Evolutionary conservation across 202 grass and related monocot species (phyloP).

Genomic region (Dendrocalamus latiflorus): DNA sequence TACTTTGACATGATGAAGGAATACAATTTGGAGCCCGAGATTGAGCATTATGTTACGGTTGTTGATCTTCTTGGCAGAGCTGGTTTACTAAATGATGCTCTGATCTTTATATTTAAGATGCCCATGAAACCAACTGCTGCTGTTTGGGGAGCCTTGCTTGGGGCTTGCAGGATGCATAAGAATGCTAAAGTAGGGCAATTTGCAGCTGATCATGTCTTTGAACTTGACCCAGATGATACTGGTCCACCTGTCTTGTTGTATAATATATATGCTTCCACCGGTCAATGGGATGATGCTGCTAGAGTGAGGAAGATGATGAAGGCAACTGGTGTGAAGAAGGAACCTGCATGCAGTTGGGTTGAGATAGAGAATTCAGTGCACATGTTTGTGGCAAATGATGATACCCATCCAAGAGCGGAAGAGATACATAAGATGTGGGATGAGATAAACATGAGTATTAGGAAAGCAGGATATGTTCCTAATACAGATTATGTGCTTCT

Average conservation of each 20-base stretch:
- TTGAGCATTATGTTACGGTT: slow-evolving; percentile 66
- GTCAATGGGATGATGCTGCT: slow-evolving; percentile 54
- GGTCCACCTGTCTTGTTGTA: slow-evolving; percentile 65
- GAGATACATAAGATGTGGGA: slow-evolving; percentile 61
- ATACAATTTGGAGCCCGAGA: slow-evolving; percentile 41
- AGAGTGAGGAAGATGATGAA: slow-evolving; percentile 73
- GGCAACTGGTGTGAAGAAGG: slow-evolving; percentile 59
- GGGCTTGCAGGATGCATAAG: slow-evolving; percentile 53
- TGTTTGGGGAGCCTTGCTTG: slow-evolving; percentile 74
- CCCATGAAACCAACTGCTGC: slow-evolving; percentile 54
- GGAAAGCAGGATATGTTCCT: slow-evolving; percentile 58
- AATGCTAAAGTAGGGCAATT: slow-evolving; percentile 53
- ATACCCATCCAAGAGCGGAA: slow-evolving; percentile 36
- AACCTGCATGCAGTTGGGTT: slow-evolving; percentile 80
- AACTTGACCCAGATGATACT: slow-evolving; percentile 51
- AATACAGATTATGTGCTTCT: slow-evolving; percentile 44
- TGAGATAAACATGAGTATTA: slow-evolving; percentile 51
- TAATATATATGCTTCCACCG: slow-evolving; percentile 62
- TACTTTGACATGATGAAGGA: slow-evolving; percentile 67
- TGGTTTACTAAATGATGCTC: slow-evolving; percentile 57
- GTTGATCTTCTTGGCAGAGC: slow-evolving; percentile 59
- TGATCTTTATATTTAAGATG: slow-evolving; percentile 56
- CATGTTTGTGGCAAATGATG: slow-evolving; percentile 67
- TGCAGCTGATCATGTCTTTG: slow-evolving; percentile 61
- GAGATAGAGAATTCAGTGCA: slow-evolving; percentile 65